phyloP scores from a whole-genome alignment of 2,329 filamentous ascomycete species.

The Grosmannia huntii region DNA sequence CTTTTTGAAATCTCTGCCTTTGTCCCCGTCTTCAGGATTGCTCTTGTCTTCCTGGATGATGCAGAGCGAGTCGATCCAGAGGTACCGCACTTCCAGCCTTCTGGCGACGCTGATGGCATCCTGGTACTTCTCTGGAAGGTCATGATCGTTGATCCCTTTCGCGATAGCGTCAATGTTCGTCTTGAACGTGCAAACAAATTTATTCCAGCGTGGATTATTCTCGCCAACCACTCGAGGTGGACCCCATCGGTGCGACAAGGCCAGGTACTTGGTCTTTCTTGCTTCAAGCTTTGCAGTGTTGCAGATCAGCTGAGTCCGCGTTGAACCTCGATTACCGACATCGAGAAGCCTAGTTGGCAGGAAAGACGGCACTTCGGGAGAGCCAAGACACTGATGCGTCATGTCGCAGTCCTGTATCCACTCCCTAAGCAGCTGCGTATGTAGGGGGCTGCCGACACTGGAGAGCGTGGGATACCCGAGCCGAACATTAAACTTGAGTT shows the following conservation, averaged over 20 bases:
- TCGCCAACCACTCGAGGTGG: background rate
- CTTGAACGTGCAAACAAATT: background rate
- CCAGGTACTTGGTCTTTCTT: background rate
- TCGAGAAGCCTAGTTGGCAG: background rate
- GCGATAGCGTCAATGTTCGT: background rate
- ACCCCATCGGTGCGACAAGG: background rate
- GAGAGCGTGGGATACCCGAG: background rate
- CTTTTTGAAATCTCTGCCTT: slow-evolving; percentile 9
- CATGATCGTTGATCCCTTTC: background rate
- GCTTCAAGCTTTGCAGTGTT: background rate
- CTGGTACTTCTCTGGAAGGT: slow-evolving; percentile 6
- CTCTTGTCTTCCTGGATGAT: background rate
- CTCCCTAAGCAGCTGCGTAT: background rate
- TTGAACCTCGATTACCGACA: background rate
- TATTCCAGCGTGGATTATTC: background rate
- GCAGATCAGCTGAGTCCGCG: background rate
- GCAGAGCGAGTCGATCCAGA: slow-evolving; percentile 8
- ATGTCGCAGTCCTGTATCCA: background rate
- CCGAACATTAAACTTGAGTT: background rate
- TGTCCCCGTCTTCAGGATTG: slow-evolving; percentile 7
- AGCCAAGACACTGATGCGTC: background rate
- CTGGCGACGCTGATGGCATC: slow-evolving; percentile 11
- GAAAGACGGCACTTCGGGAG: background rate
- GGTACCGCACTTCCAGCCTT: slow-evolving; percentile 5
- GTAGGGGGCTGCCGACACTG: background rate